Conservation (phyloP, 1,284 basidiomycete genomes). For the Heterobasidion occidentale region DNA sequence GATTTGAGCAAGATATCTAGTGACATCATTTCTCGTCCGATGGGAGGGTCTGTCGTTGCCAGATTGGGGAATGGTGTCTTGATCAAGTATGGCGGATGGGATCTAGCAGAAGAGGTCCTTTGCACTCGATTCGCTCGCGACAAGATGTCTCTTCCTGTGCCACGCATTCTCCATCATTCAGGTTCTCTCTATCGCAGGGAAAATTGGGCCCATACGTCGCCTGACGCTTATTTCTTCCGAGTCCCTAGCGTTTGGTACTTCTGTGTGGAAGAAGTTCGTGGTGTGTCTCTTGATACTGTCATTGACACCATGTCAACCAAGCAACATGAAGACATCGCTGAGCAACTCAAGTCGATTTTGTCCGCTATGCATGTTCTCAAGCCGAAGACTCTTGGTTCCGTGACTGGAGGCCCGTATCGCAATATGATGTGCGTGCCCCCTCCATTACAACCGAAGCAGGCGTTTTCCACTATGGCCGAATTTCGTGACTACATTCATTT, state of each 20-base stretch:
- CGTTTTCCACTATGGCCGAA: constrained; percentile 3
- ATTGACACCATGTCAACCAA: constrained; percentile 11
- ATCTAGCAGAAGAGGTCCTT: constrained; percentile 3
- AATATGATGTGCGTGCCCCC: background rate
- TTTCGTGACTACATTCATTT: background rate
- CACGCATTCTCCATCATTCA: constrained; percentile 2
- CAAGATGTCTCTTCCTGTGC: constrained; percentile 1
- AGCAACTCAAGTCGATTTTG: constrained; percentile 11
- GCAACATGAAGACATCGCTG: constrained; percentile 15
- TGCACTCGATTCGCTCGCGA: background rate
- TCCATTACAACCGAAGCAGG: background rate
- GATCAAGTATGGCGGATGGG: constrained; percentile 2
- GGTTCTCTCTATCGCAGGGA: background rate
- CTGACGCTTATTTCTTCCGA: background rate
- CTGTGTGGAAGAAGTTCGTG: constrained; percentile 13
- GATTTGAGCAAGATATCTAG: background rate
- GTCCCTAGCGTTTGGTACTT: constrained; percentile 3
- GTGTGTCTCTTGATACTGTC: constrained; percentile 13
- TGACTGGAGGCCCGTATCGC: constrained; percentile 1
- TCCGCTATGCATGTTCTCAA: background rate
- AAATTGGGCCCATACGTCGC: background rate
- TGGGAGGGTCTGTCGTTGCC: background rate
- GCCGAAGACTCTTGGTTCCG: constrained; percentile 1
- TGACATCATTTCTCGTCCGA: background rate
- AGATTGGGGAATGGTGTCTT: background rate